Evolutionary conservation across 1,284 basidiomycete species (phyloP), one percentile per base, ranked within the genome.

Genomic region (Wallemia mellicola): DNA sequence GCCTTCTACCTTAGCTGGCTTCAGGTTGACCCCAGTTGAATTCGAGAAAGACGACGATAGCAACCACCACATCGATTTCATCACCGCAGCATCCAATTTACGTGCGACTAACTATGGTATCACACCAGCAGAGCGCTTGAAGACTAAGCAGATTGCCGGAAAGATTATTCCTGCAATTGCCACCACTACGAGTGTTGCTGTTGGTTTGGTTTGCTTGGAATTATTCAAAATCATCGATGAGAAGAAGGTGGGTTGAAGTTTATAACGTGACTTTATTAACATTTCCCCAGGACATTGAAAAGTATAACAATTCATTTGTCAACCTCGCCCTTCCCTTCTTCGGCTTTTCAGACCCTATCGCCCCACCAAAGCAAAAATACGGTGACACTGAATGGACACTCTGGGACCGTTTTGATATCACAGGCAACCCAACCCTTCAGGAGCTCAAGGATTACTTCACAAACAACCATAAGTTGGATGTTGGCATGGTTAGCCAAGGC

Each of bases 101-200:
- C 85, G 94, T 57, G 94, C 94, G 1, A 77, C 81, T 73, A 99
- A 99, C 74, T 99, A 99, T 72, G 82, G 75, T 64, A 98, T 99
- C 68, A 76, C 78, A 59, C 74, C 78, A 25, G 88, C 91, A 15
- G 88, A 95, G 71, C 79, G 82, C 61, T 91, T 98, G 73, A 80
- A 83, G 63, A 98, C 92, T 54, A 99, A 99, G 75, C 86, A 94
- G 69, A 95, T 99, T 67, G 95, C 94, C 2, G 94, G 94, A 61
- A 98, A 98, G 76, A 99, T 99, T 67, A 99, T 99, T 64, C 94
- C 94, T 59, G 94, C 94, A 19, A 98, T 99, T 67, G 94, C 94
- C 24, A 99, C 95, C 1, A 98, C 94, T 0, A 98, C 95, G 1
- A 83, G 89, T 19, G 78, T 95, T 55, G 86, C 94, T 28, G 89